Evolutionary conservation across 257 asterid species (phyloP), one percentile per base, ranked within the genome.

Genomic region (Forsythia viridissima): DNA sequence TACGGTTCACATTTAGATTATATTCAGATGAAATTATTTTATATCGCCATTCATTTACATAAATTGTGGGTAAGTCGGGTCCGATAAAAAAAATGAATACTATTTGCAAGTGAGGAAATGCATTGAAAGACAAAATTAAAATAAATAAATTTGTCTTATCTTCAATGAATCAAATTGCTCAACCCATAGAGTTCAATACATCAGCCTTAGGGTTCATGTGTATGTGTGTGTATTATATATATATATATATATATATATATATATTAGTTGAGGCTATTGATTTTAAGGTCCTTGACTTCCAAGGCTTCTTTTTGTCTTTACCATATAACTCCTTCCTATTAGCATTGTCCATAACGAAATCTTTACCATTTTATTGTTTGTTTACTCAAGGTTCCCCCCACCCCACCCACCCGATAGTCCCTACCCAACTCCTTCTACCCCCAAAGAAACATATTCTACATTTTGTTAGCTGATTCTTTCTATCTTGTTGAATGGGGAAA

Each of bases 231-330:
- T 55, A 6, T 55, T 37, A 6, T 70, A 70, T 37, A 70, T 38
- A 68, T 30, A 65, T 65, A 65, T 21, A 65, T 67, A 37, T 38
- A 69, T 38, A 15, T 24, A 24, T 24, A 24, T 38, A 67, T 11
- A 36, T 11, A 67, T 65, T 68, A 38, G 9, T 4, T 39, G 12
- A 69, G 36, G 39, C 10, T 55, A 44, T 61, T 73, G 7, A 21
- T 71, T 8, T 3, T n/a, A 72, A 38, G 46, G 63, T 72, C 42
- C 85, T 80, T 80, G 84, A 86, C 87, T 81, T 83, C 89, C 84
- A 20, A 81, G 80, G 86, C 82, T 77, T 76, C 78, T n/a, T 70
- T 82, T 79, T 86, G 84, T 82, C 71, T 69, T 77, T 24, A 34
- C 71, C 40, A 5, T 8, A 37, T 8, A 72, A 59, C 77, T 78